phyloP scores from a whole-genome alignment of 169 alveolate genomes.

The Cryptosporidium ubiquitum region DNA sequence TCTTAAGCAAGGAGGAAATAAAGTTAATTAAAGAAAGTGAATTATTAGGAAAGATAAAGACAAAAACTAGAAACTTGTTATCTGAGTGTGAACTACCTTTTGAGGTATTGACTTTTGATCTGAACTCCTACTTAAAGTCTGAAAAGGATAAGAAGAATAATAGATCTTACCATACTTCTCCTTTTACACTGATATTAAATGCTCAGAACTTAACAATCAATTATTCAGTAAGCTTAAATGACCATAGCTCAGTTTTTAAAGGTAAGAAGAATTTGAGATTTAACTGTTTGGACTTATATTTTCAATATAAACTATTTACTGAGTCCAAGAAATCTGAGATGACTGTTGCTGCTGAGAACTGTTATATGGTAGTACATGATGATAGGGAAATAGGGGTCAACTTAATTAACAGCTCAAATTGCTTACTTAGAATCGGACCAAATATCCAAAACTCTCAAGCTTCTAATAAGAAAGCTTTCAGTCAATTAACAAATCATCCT shows the following conservation, averaged over 20 bases:
- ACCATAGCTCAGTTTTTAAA: not conserved
- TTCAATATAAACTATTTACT: slow-evolving; percentile 34
- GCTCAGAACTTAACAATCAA: slow-evolving; percentile 26
- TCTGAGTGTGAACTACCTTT: slow-evolving; percentile 4
- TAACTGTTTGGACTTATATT: slow-evolving; percentile 35
- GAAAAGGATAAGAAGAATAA: not conserved
- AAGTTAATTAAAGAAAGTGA: not conserved
- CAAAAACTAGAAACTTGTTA: slow-evolving; percentile 7
- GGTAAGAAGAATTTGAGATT: slow-evolving; percentile 8
- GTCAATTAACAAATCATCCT: slow-evolving; percentile 16
- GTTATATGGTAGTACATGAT: slow-evolving; percentile 18
- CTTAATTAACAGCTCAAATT: slow-evolving; percentile 16
- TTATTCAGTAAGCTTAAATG: slow-evolving; percentile 1
- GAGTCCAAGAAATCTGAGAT: slow-evolving; percentile 49
- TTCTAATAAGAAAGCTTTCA: not conserved
- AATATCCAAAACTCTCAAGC: slow-evolving; percentile 16
- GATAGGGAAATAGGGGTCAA: not conserved
- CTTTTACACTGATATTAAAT: slow-evolving; percentile 12
- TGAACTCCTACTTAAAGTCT: slow-evolving; percentile 17
- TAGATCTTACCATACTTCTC: slow-evolving; percentile 37
- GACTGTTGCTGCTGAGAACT: slow-evolving; percentile 46
- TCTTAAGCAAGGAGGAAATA: not conserved
- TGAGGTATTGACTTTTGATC: slow-evolving; percentile 7
- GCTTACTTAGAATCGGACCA: slow-evolving; percentile 60
- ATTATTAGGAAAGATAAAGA: not conserved